Evolutionary conservation across 2,329 filamentous ascomycete species (phyloP), one percentile per base, ranked within the genome.

Genomic region (Sarocladium strictum): DNA sequence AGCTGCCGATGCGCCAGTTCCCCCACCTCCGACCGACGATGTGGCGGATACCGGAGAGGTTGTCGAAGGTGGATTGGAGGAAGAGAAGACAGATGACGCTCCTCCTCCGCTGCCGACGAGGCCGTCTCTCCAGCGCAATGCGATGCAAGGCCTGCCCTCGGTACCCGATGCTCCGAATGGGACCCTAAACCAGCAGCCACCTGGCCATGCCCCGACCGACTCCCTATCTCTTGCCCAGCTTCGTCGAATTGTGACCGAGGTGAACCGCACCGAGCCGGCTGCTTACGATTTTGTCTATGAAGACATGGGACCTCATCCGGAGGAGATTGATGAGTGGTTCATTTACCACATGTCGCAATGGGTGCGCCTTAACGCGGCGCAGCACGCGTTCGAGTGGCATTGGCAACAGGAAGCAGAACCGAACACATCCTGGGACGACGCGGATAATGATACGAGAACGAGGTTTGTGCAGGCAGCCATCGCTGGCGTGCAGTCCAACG

Each of bases 311-410:
- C 75, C 83, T 1, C 86, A 96, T 62, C 84, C 89, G 17, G 90
- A 94, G 59, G 94, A 99, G 74, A 78, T 99, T 49, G 90, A 97
- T 67, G 94, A 99, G 72, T 99, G 94, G 94, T 99, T 99, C 70
- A 85, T 87, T 53, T 97, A 97, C 71, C 87, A 88, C 62, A 85
- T 90, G 58, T 88, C 89, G 70, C 92, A 97, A 67, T 89, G 89
- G 72, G 80, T 86, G 47, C 86, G 92, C 63, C 76, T 97, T 50
- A 80, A 88, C 53, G 82, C 85, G 53, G 86, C 89, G 19, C 89
- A 89, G 64, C 78, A 83, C 35, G 84, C 86, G 2, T 97, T 96
- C 65, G 83, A 91, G 59, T 81, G 83, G 66, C 81, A 86, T 64
- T 96, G 89, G 89, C 72, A 79, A 61, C 75, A 78, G n/a, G 57